Evolutionary conservation across 768 basidiomycete species (phyloP).

Genomic region (Rhizopogon roseolus): DNA sequence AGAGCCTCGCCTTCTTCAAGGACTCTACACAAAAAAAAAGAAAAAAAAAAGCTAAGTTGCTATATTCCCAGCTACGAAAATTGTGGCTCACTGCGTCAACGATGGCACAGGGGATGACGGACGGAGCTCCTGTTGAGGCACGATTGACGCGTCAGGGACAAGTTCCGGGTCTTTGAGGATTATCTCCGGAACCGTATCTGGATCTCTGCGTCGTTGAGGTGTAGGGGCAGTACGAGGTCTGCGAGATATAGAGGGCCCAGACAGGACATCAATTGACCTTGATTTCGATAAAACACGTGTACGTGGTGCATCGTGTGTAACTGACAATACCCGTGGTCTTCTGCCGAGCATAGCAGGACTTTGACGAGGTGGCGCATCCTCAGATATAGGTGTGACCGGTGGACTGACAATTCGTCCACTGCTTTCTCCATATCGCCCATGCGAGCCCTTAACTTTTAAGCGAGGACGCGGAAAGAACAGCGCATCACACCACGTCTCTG

Average conservation of each 20-base stretch:
- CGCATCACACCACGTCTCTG: slow-evolving; percentile 82
- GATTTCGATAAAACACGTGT: slow-evolving; percentile 13
- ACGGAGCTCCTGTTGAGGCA: slow-evolving; percentile 47
- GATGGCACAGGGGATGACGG: slow-evolving; percentile 58
- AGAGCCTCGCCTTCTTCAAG: slow-evolving; percentile 59
- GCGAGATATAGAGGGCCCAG: slow-evolving; percentile 5
- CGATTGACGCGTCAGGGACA: background rate
- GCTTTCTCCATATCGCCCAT: slow-evolving; percentile 10
- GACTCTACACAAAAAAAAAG: too few relatives aligned
- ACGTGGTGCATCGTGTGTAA: background rate
- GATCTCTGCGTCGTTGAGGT: background rate
- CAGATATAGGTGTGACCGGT: slow-evolving; percentile 38
- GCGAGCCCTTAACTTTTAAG: slow-evolving; percentile 45
- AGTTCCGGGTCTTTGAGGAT: background rate
- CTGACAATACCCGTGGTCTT: slow-evolving; percentile 20
- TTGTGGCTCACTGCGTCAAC: slow-evolving; percentile 36
- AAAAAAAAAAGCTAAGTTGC: background rate
- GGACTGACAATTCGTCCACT: slow-evolving; percentile 42
- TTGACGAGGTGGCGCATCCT: slow-evolving; percentile 9
- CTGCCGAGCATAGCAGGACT: background rate
- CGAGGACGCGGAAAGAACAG: slow-evolving; percentile 72
- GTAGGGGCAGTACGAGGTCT: background rate
- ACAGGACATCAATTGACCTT: slow-evolving; percentile 16
- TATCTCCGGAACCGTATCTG: background rate
- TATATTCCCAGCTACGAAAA: background rate